Conservation (phyloP, 257 asterid species). For the Przewalskia tangutica region DNA sequence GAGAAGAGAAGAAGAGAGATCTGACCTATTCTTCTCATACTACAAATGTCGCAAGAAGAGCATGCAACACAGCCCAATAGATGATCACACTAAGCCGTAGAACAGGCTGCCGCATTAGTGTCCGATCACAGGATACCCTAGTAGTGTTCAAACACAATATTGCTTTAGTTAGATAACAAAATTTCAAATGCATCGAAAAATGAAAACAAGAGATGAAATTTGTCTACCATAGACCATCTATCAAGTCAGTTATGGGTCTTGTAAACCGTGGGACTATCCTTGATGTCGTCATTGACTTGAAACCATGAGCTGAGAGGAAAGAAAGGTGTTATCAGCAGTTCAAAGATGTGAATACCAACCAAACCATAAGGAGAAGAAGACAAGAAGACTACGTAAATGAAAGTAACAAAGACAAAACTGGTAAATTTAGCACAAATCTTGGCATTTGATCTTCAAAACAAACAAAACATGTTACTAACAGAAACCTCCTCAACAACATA, state of each 20-base stretch:
- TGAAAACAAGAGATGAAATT: background rate
- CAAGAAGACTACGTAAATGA: background rate
- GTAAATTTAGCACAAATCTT: background rate
- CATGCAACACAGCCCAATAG: conserved; percentile 84
- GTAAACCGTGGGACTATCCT: conserved; percentile 83
- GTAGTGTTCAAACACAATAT: conserved; percentile 14
- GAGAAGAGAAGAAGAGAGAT: background rate
- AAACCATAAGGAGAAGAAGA: background rate
- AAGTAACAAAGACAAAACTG: background rate
- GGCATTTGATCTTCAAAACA: background rate
- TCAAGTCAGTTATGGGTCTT: conserved; percentile 74
- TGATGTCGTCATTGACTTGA: conserved; percentile 93
- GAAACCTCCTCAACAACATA: background rate
- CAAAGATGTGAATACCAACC: background rate
- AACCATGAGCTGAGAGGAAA: conserved; percentile 81
- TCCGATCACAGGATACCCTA: conserved; percentile 96
- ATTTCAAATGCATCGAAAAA: background rate
- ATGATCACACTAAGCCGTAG: conserved; percentile 77
- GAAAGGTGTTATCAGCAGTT: background rate
- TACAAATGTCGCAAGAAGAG: conserved; percentile 65
- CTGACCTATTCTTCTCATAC: conserved; percentile 42
- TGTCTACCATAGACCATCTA: conserved; percentile 86
- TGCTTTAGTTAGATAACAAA: background rate
- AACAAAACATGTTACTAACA: background rate
- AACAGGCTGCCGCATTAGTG: conserved; percentile 93